A percentile compares a stretch with the other conserved stretches of the same genome.
Conservation (phyloP, 2,329 filamentous ascomycete genomes). For the Sporothrix brasiliensis region DNA sequence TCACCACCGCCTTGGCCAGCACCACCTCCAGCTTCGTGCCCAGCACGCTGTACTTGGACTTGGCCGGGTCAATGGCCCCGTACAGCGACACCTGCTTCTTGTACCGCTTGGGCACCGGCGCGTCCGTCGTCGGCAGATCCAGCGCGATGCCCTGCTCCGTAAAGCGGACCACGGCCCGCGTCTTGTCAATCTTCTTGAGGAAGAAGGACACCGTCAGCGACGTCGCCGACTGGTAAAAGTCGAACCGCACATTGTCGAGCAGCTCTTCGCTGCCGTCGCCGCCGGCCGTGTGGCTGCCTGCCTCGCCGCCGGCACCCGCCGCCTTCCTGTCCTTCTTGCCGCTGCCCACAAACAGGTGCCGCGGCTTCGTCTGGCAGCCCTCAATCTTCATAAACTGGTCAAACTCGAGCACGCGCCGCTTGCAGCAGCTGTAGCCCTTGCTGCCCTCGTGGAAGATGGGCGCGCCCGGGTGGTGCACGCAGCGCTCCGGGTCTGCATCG, state of each 20-base stretch:
- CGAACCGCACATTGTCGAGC: conserved; percentile 75
- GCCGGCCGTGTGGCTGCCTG: conserved; percentile 33
- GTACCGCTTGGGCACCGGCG: conserved; percentile 71
- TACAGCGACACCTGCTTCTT: conserved; percentile 73
- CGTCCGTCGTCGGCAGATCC: conserved; percentile 83
- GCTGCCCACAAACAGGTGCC: conserved; percentile 82
- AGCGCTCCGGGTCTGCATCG: conserved; percentile 69
- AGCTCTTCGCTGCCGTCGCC: conserved; percentile 59
- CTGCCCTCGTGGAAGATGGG: conserved; percentile 97
- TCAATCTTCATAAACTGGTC: conserved; percentile 97
- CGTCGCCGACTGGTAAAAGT: conserved; percentile 91
- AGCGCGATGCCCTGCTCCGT: conserved; percentile 64
- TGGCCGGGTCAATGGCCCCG: conserved; percentile 71
- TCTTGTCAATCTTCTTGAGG: conserved; percentile 94
- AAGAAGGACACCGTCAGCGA: conserved; percentile 90
- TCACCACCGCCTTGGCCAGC: conserved; percentile 70
- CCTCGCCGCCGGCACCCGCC: conserved; percentile 30
- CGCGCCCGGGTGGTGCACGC: conserved; percentile 83
- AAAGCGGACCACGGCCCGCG: conserved; percentile 73
- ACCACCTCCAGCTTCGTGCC: conserved; percentile 87
- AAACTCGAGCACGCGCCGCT: conserved; percentile 91
- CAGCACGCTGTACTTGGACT: conserved; percentile 77
- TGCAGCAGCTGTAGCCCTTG: conserved; percentile 98
- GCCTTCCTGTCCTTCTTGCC: conserved; percentile 61
- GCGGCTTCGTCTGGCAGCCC: conserved; percentile 79